Base-by-base conservation (phyloP, 1,139 yeast species). In the Lodderomyces parapsilosis region DNA sequence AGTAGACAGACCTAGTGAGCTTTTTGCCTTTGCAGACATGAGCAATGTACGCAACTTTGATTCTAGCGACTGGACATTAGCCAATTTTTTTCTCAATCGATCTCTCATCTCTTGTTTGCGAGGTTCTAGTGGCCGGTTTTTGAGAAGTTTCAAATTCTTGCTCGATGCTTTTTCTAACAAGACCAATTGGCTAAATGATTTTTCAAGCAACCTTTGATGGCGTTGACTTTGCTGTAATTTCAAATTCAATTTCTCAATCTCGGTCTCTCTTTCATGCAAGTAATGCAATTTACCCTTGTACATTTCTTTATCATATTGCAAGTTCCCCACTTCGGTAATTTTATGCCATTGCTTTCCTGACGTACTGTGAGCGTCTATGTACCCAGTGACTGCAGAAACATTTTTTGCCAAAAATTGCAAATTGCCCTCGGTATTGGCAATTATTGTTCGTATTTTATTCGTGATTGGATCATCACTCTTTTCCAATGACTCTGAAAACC, bases 1-100 rank as follows among this genome's bases (percentile, higher is more conserved):
- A 2, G 60, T 46, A 8, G 51, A 39, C 4, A 46, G 42, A 11
- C 49, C 48, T 8, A 49, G 44, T 11, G 49, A 44, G 6, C 51
- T 41, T 38, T 47, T 52, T 2, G 63, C 60, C 40, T 64, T 65
- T 9, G 64, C 45, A 2, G 68, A 64, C 55, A 64, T 57, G 50
- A 65, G 49, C 31, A 48, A 37, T n/a, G 49, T 36, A 7, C 55
- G 46, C 11, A 62, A 41, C 25, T 56, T 45, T 23, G 56, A 53
- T 45, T 59, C 60, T 9, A 57, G 48, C 5, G 45, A 38, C 35
- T 52, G 45, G 7, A 62, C 51, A 6, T 45, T 42, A 2, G 42
- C 32, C 14, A 60, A 44, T 41, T 62, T 62, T 17, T 34, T 43
- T 9, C 67, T 53, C 13, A 65, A 39, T 7, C 42, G 46, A 1